These are phyloP conservation scores for Candida glaebosa DNA, from an alignment of 805 yeast species.

Conservation along the genomic window DNA sequence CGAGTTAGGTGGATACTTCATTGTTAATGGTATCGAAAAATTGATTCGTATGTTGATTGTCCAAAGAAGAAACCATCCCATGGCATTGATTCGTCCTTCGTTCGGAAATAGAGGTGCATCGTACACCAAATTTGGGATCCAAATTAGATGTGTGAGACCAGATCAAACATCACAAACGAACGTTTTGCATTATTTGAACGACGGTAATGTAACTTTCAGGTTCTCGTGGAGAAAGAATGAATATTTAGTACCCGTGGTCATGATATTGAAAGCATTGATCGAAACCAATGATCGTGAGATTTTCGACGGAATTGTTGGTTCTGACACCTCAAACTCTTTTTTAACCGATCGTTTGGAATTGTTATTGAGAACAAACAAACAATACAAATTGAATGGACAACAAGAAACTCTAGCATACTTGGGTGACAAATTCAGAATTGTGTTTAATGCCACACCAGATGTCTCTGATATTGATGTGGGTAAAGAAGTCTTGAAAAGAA, in stretches of 20 bases:
- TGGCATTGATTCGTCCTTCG: constrained; percentile 95
- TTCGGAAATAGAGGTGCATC: constrained; percentile 91
- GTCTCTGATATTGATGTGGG: constrained; percentile 90
- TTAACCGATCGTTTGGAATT: constrained; percentile 97
- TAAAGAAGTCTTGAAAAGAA: constrained; percentile 71
- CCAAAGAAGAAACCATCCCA: constrained; percentile 95
- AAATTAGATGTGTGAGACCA: constrained; percentile 89
- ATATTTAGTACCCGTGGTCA: constrained; percentile 86
- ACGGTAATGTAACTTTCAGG: constrained; percentile 94
- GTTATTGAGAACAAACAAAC: constrained; percentile 82
- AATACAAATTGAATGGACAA: constrained; percentile 71
- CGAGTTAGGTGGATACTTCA: constrained; percentile 94
- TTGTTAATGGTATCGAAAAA: constrained; percentile 95
- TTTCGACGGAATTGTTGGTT: constrained; percentile 93
- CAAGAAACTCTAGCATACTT: constrained; percentile 89
- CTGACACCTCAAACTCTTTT: constrained; percentile 83
- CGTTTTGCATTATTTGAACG: constrained; percentile 91
- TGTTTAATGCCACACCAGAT: constrained; percentile 84
- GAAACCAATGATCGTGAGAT: constrained; percentile 94
- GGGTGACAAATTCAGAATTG: constrained; percentile 95
- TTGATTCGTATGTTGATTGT: constrained; percentile 95
- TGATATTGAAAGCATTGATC: constrained; percentile 85
- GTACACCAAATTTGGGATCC: constrained; percentile 88
- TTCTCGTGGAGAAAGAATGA: constrained; percentile 97
- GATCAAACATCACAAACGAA: constrained; percentile 98